Conservation (phyloP, 768 basidiomycete genomes). For the Tephrocybe sp. region DNA sequence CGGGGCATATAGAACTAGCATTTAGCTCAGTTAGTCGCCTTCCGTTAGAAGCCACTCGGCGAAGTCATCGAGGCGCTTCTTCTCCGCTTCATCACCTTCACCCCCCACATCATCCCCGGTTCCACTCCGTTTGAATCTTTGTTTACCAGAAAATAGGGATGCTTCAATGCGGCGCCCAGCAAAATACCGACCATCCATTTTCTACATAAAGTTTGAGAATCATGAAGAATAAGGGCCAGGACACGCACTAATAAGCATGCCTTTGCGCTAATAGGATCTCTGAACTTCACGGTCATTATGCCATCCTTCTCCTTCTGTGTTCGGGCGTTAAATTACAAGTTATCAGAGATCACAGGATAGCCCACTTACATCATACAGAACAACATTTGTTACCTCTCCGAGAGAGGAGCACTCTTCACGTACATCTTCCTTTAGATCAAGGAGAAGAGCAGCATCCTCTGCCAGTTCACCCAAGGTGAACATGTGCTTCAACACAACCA, state of each 20-base stretch:
- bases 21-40: conserved; percentile 47
- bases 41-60: conserved; percentile 85
- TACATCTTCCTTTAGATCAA: conserved; percentile 96
- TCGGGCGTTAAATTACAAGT: background rate
- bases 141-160: conserved; percentile 76
- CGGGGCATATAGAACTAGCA: conserved; percentile 15
- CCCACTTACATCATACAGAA: conserved; percentile 85
- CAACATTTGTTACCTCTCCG: conserved; percentile 95
- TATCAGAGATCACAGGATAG: background rate
- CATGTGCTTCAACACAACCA: conserved; percentile 96
- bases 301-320: conserved; percentile 88
- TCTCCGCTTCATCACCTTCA: conserved; percentile 73
- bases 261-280: conserved; percentile 88
- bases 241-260: conserved; percentile 86
- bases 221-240: too few relatives aligned
- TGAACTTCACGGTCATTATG: conserved; percentile 95
- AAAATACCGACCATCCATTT: conserved; percentile 95
- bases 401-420: conserved; percentile 88
- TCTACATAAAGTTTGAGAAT: conserved; percentile 43
- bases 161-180: conserved; percentile 84
- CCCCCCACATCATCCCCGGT: conserved; percentile 61
- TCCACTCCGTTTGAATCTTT: conserved; percentile 79
- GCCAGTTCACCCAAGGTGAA: conserved; percentile 86
- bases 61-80: conserved; percentile 84
- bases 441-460: conserved; percentile 78